phyloP scores from a whole-genome alignment of 257 asterid species.

The Ilex asprella region DNA sequence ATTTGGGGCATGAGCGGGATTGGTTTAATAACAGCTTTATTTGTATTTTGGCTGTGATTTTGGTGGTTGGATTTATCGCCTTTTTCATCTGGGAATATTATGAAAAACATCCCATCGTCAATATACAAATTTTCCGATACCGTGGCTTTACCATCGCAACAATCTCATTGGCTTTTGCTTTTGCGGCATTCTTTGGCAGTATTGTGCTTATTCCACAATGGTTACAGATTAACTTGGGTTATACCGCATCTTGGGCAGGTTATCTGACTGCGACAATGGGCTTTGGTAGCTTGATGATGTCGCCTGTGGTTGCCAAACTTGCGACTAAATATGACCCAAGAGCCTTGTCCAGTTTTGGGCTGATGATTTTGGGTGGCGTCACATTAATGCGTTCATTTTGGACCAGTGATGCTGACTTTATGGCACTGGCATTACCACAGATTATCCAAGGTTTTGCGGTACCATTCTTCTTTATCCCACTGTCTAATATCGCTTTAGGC shows the following conservation, averaged over 20 bases:
- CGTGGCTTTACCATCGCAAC: not conserved
- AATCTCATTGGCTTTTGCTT: not conserved
- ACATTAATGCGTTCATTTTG: not conserved
- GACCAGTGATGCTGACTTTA: not conserved
- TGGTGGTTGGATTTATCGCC: not conserved
- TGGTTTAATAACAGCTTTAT: not conserved
- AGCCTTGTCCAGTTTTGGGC: not conserved
- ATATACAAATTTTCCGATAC: not conserved
- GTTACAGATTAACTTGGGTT: not conserved
- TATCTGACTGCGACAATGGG: not conserved
- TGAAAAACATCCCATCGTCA: not conserved
- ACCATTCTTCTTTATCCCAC: conserved; percentile 1
- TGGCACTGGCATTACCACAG: not conserved
- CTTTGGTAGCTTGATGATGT: not conserved
- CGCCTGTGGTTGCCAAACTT: not conserved
- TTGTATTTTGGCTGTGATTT: not conserved
- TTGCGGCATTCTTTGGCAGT: not conserved
- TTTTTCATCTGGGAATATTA: not conserved
- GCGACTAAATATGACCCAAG: not conserved
- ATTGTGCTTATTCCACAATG: not conserved
- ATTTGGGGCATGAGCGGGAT: not conserved
- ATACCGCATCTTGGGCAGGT: conserved; percentile 2
- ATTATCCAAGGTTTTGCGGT: not conserved
- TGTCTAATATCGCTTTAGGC: too few species aligned
- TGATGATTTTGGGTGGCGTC: not conserved